Evolutionary conservation across 768 basidiomycete species (phyloP).

Genomic region (Suillus occidentalis): DNA sequence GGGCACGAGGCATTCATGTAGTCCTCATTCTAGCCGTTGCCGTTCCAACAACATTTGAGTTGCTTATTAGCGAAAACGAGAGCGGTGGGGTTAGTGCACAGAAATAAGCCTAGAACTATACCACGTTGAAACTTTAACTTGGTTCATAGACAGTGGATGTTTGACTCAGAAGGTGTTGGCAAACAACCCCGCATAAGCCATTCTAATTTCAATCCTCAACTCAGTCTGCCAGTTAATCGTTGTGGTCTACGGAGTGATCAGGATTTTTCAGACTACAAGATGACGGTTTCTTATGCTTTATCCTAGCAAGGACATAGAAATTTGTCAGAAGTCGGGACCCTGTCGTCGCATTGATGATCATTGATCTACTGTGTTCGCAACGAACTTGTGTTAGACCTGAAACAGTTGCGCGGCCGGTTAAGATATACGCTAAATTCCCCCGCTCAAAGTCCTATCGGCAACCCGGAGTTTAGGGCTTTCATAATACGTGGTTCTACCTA

Average conservation of each 20-base stretch:
- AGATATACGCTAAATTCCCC: not conserved
- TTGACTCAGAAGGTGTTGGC: not conserved
- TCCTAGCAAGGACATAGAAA: not conserved
- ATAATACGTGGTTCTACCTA: not conserved
- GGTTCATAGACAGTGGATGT: not conserved
- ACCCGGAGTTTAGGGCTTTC: not conserved
- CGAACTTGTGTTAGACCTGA: not conserved
- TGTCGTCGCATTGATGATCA: not conserved
- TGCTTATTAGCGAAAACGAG: not conserved
- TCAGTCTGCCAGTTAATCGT: too few relatives aligned
- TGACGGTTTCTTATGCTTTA: not conserved
- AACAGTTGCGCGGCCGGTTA: not conserved
- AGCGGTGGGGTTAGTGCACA: not conserved
- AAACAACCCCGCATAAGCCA: not conserved
- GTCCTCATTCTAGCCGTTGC: not conserved
- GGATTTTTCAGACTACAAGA: not conserved
- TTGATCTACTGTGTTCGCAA: not conserved
- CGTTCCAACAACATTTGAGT: not conserved
- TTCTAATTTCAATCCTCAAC: too few relatives aligned
- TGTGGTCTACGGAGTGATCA: not conserved
- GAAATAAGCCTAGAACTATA: not conserved
- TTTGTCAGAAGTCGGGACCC: not conserved
- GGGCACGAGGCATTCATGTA: not conserved
- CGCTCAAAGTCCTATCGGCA: not conserved
- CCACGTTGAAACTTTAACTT: not conserved